Percentiles rank a stretch among this genome's conserved stretches.
Evolutionary conservation across 768 basidiomycete genomes (phyloP).

Genomic region (Phylloporus sp.): DNA sequence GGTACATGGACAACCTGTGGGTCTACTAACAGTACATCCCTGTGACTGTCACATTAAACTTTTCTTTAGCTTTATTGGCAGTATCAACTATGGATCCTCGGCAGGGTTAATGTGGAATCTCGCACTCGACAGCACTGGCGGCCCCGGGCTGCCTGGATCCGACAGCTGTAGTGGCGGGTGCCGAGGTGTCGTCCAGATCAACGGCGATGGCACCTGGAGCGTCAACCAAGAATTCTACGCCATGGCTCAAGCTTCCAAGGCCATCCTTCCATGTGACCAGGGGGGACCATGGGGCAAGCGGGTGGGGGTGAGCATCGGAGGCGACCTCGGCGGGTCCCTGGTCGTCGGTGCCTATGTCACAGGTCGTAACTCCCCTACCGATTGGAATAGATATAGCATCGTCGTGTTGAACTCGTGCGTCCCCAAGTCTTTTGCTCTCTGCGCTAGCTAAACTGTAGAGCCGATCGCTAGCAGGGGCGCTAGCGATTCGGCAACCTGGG

Average conservation of each 20-base stretch:
- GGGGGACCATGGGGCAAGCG: slow-evolving; percentile 67
- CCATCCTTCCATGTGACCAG: slow-evolving; percentile 60
- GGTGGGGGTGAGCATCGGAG: slow-evolving; percentile 59
- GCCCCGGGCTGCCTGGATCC: slow-evolving; percentile 62
- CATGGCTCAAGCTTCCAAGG: slow-evolving; percentile 73
- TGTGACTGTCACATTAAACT: slow-evolving; percentile 17
- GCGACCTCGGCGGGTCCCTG: slow-evolving; percentile 51
- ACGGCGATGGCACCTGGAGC: slow-evolving; percentile 55
- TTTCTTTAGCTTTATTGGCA: slow-evolving; percentile 36
- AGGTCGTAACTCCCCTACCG: slow-evolving; percentile 43
- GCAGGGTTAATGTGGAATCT: slow-evolving; percentile 73
- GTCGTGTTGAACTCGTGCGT: slow-evolving; percentile 67
- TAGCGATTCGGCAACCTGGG: slow-evolving; percentile 44
- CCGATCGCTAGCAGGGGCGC: slow-evolving; percentile 37
- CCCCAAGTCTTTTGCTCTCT: not conserved
- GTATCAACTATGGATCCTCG: slow-evolving; percentile 28
- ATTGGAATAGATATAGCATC: slow-evolving; percentile 62
- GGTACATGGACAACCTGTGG: slow-evolving; percentile 67
- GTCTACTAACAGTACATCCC: slow-evolving; percentile 16
- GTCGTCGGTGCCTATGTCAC: slow-evolving; percentile 66
- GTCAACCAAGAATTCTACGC: slow-evolving; percentile 75
- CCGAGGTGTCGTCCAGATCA: slow-evolving; percentile 61
- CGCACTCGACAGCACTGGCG: slow-evolving; percentile 56
- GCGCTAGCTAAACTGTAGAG: not conserved
- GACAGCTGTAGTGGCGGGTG: slow-evolving; percentile 63